Percentiles rank a stretch among this genome's conserved stretches.
These are phyloP conservation scores for Oryza australiensis DNA, from an alignment of 176 grass and related monocot genomes.

Conservation along the genomic window DNA sequence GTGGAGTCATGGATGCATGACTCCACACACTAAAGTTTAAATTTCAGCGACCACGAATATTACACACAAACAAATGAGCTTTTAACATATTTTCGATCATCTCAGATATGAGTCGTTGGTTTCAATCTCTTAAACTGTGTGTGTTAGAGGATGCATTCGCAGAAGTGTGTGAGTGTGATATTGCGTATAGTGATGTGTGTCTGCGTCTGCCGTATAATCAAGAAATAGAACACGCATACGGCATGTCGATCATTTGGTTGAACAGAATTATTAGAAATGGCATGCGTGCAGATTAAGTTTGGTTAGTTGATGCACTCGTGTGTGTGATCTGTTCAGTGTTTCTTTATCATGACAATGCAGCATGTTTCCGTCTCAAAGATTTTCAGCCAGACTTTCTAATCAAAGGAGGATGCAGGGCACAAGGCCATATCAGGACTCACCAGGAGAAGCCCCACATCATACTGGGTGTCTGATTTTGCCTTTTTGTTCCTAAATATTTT, in stretches of 20 bases:
- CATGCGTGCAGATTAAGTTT: neutral
- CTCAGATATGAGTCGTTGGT: too few relatives aligned
- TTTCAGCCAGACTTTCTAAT: neutral
- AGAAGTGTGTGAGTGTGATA: too few relatives aligned
- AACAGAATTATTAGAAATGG: neutral
- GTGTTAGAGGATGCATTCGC: too few relatives aligned
- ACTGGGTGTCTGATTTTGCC: neutral
- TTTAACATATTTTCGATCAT: too few relatives aligned
- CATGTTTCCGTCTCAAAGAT: neutral
- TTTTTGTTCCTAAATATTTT: neutral
- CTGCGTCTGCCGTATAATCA: too few relatives aligned
- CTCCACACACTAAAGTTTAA: too few relatives aligned
- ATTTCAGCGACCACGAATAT: too few relatives aligned
- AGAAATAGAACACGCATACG: neutral
- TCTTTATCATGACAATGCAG: neutral
- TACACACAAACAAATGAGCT: too few relatives aligned
- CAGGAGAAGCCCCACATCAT: neutral
- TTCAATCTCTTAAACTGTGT: too few relatives aligned
- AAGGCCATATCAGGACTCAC: neutral
- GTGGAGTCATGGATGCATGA: too few relatives aligned
- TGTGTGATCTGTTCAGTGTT: neutral
- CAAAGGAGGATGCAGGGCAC: neutral
- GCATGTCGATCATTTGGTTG: neutral
- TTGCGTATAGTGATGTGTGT: too few relatives aligned
- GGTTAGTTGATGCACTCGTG: neutral